Conservation (phyloP, 2,329 filamentous ascomycete genomes). For the Alternaria metachromatica region DNA sequence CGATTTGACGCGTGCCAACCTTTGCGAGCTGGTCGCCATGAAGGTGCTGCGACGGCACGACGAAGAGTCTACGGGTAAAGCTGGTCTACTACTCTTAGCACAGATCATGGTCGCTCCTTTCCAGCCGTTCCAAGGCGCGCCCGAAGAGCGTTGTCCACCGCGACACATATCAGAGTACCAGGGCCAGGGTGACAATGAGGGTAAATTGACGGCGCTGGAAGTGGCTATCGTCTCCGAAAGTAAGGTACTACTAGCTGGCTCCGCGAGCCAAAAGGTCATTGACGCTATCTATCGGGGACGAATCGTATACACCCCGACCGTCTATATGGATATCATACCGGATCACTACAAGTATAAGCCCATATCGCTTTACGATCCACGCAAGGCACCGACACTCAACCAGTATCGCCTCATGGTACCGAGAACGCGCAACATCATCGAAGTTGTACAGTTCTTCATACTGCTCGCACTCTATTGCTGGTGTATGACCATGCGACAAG, state of each 20-base stretch:
- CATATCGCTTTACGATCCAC: constrained; percentile 80
- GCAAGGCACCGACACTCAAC: constrained; percentile 76
- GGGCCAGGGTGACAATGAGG: constrained; percentile 56
- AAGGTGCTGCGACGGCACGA: constrained; percentile 79
- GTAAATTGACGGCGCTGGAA: constrained; percentile 78
- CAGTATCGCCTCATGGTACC: constrained; percentile 87
- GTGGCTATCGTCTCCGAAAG: constrained; percentile 83
- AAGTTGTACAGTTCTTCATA: constrained; percentile 75
- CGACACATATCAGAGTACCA: constrained; percentile 57
- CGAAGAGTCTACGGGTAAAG: constrained; percentile 74
- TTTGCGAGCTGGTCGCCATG: constrained; percentile 81
- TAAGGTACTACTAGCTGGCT: constrained; percentile 77
- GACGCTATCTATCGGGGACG: constrained; percentile 82
- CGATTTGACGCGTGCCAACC: constrained; percentile 75
- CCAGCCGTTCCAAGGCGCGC: constrained; percentile 84
- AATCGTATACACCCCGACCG: constrained; percentile 81
- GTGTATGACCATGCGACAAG: constrained; percentile 73
- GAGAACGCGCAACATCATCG: constrained; percentile 75
- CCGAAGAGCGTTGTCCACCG: constrained; percentile 67
- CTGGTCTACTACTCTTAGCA: constrained; percentile 74
- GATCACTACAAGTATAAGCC: constrained; percentile 86
- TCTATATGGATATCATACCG: constrained; percentile 82
- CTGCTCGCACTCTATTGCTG: constrained; percentile 72
- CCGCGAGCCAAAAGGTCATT: constrained; percentile 81
- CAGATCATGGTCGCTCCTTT: constrained; percentile 85